These are phyloP conservation scores for Letharia lupina DNA, from an alignment of 495 filamentous ascomycete species.

Conservation along the genomic window DNA sequence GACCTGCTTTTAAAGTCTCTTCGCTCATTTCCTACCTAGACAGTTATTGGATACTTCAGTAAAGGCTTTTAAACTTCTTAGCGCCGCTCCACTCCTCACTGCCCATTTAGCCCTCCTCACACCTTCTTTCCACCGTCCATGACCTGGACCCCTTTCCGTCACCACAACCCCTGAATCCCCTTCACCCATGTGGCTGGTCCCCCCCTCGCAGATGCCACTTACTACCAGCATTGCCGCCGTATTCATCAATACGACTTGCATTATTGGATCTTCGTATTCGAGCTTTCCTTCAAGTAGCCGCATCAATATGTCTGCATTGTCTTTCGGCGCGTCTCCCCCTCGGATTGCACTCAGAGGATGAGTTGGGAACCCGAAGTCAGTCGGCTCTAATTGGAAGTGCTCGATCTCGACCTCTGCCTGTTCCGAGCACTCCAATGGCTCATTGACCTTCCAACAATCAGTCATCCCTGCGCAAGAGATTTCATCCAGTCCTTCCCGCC, in stretches of 20 bases:
- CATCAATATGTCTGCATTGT: constrained; percentile 79
- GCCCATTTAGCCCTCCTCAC: constrained; percentile 76
- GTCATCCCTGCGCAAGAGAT: constrained; percentile 80
- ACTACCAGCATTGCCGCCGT: constrained; percentile 79
- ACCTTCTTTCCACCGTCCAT: constrained; percentile 87
- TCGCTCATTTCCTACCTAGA: background rate
- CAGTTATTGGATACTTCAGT: constrained; percentile 48
- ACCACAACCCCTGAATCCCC: constrained; percentile 68
- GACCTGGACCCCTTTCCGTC: constrained; percentile 69
- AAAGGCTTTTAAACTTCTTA: constrained; percentile 62
- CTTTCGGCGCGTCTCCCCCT: constrained; percentile 72
- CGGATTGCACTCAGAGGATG: constrained; percentile 71
- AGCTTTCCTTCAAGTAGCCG: constrained; percentile 66
- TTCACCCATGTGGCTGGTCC: constrained; percentile 65
- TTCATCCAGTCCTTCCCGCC: constrained; percentile 91
- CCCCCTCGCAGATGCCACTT: constrained; percentile 76
- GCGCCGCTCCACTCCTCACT: constrained; percentile 70
- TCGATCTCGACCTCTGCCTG: constrained; percentile 49
- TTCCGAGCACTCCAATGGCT: constrained; percentile 13
- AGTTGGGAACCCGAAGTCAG: constrained; percentile 72
- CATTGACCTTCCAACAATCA: constrained; percentile 72
- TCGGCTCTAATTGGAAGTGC: constrained; percentile 64
- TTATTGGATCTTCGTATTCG: constrained; percentile 65
- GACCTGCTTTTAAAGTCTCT: background rate
- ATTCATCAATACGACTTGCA: constrained; percentile 92